phyloP scores from a whole-genome alignment of 164 flowering plant genomes.

The Euptelea pleiosperma region DNA sequence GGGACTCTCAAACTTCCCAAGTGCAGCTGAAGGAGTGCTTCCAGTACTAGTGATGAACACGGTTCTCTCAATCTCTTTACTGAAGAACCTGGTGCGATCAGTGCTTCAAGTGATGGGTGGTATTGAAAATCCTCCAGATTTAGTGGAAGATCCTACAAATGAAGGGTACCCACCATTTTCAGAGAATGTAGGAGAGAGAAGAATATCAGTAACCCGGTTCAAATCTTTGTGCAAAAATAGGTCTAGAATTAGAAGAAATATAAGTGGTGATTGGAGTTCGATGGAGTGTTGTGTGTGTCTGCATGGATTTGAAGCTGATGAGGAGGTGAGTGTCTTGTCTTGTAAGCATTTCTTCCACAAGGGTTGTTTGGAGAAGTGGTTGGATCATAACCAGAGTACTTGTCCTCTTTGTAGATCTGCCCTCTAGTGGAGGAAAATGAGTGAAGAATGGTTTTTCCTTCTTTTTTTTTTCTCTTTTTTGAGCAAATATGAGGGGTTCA shows the following conservation, averaged over 20 bases:
- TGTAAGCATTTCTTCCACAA: slow-evolving; percentile 74
- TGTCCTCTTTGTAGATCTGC: slow-evolving; percentile 66
- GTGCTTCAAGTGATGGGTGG: slow-evolving; percentile 37
- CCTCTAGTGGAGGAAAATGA: background rate
- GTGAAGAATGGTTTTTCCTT: too few relatives aligned
- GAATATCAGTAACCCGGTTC: slow-evolving; percentile 35
- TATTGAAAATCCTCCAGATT: slow-evolving; percentile 10
- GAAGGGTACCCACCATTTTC: slow-evolving; percentile 1
- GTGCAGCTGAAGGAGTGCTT: slow-evolving; percentile 52
- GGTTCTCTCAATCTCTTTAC: slow-evolving; percentile 37
- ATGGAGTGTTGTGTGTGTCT: slow-evolving; percentile 59
- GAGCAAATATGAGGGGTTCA: too few relatives aligned
- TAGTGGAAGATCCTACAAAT: slow-evolving; percentile 17
- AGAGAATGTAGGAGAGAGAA: slow-evolving; percentile 24
- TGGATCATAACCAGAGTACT: slow-evolving; percentile 34
- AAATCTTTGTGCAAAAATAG: slow-evolving; percentile 25
- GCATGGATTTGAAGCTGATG: slow-evolving; percentile 41
- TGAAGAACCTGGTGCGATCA: slow-evolving; percentile 46
- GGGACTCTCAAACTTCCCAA: slow-evolving; percentile 61
- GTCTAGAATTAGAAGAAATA: background rate
- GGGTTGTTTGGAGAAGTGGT: slow-evolving; percentile 60
- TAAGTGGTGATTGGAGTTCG: background rate
- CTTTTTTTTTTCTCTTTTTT: background rate
- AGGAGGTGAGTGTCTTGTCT: slow-evolving; percentile 58
- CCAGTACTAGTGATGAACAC: slow-evolving; percentile 63